Evolutionary conservation across 2,329 filamentous ascomycete species (phyloP), one percentile per base, ranked within the genome.

Genomic region (Trichoderma sp.): DNA sequence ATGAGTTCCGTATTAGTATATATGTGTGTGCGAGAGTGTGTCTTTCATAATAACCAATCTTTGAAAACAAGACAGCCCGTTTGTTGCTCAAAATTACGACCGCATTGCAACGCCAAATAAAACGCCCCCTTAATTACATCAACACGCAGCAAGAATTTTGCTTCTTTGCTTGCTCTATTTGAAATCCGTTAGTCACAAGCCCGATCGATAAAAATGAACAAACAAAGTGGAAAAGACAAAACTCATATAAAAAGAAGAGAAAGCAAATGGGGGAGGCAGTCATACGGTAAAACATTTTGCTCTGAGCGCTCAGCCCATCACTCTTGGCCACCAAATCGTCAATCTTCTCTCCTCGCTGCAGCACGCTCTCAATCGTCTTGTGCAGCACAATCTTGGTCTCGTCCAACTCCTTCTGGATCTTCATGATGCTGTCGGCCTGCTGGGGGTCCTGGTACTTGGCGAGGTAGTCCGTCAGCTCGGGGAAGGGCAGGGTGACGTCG

Each of bases 371-470:
- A 75, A 97, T 97, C 55, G 96, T 97, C 87, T 98, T 97, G 83
- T 98, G 94, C 75, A 99, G 85, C 70, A 97, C 91, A 77, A 97
- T 94, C 87, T 97, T 98, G 70, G 95, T 98, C 85, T 97, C 94
- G 77, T 98, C 94, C 71, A 99, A 86, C 83, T 99, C 94, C 82
- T 93, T 91, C 81, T 98, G 95, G 76, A 99, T 97, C 86, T 93
- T 94, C 85, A 93, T 88, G 78, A 98, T 96, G 81, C 90, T 95
- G 82, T 97, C 94, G 73, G 93, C 94, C 82, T 96, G 87, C 76
- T 90, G 85, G 14, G 95, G 94, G 79, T 97, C 92, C 83, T 97
- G 92, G 82, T 94, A 97, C 76, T 85, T 85, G 76, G 76, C 76
- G 59, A 88, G 78, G 81, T 97, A 97, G 52, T 93, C 91, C 79